Base-by-base conservation (phyloP, 768 basidiomycete genomes). In the Daedaleopsis sinensis region DNA sequence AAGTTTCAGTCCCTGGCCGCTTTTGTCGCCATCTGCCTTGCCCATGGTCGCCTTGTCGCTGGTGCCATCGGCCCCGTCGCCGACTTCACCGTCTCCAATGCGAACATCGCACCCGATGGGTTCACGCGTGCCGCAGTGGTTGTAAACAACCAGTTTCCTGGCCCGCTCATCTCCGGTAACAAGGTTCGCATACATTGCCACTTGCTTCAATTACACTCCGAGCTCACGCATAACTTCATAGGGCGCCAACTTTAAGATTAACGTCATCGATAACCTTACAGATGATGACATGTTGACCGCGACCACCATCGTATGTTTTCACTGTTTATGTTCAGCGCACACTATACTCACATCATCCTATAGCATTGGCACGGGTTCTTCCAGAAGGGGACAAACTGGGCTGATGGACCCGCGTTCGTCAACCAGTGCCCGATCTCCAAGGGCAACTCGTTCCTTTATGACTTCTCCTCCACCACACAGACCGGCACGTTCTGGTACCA, bases 341-440 rank as follows among this genome's bases (percentile, higher is more conserved):
- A 13, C 6, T 24, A 27, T 9, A 24, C 44, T 18, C 19, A 23
- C 23, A 49, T 12, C 13, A 4, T 7, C 12, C 42, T 52, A 15
- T n/a, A 72, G 71, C 71, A 72, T 43, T 83, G 82, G 82, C 82
- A 84, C 59, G 82, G 82, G 2, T 36, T 84, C n/a, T 80, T 78
- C 62, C 82, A 83, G 63, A 62, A 72, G 9, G 73, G 73, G 10
- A 74, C 76, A 7, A 80, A 79, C 13, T 73, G 77, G 36, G 81
- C 79, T 50, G 84, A 85, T 50, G 84, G 83, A 10, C 43, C 73
- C 2, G 67, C 78, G 3, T 82, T 81, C 61, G 82, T 83, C 47
- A 83, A 78, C 67, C 74, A 76, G 57, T 76, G 74, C 59, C 74
- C 74, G 1, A 72, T 76, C 46, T 57, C 66, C 10, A 48, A 82